Evolutionary conservation across 2,329 filamentous ascomycete genomes (phyloP), one percentile per base, ranked within the genome.

Genomic region (Pseudocercospora musae): DNA sequence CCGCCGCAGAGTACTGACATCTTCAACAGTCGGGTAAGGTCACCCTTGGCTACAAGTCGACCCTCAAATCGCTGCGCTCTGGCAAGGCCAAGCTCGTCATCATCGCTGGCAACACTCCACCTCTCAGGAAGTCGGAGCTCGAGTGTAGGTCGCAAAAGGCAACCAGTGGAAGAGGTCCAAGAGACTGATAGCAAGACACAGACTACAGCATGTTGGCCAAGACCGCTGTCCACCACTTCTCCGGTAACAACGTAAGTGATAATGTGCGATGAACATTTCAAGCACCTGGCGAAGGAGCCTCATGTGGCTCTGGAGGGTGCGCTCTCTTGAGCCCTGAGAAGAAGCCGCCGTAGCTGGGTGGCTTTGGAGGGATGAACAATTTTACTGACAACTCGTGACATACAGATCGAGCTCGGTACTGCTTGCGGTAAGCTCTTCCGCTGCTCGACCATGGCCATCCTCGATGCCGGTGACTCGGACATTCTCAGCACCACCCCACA

Each of bases 31-130:
- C 78, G 73, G 75, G 73, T 71, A 78, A 78, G 86, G 92, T 96
- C 84, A 92, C 87, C 70, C 86, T 96, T 71, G 92, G 92, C 76
- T 94, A 94, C 87, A 93, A 94, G 83, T 90, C 87, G 68, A 94
- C 86, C 77, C 85, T 95, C 78, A 96, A 98, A 90, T 85, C 85
- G 73, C 90, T 98, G 74, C 91, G 94, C 77, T 90, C 88, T 73
- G 93, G 94, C 82, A 98, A 97, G 89, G 95, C 95, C 81, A 98
- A 98, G 90, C 88, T 97, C 72, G 91, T 98, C 80, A 92, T 96
- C 83, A 96, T 96, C 78, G 79, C 89, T 73, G 92, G 91, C 83
- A 98, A 99, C 87, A 96, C 93, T 73, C 93, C 94, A 78, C 95
- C 95, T 81, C 91, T 99, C 76, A 89, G 94, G 81, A 99, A 98